These are phyloP conservation scores for Verticillium isaacii DNA, from an alignment of 2,329 filamentous ascomycete species.

Conservation along the genomic window DNA sequence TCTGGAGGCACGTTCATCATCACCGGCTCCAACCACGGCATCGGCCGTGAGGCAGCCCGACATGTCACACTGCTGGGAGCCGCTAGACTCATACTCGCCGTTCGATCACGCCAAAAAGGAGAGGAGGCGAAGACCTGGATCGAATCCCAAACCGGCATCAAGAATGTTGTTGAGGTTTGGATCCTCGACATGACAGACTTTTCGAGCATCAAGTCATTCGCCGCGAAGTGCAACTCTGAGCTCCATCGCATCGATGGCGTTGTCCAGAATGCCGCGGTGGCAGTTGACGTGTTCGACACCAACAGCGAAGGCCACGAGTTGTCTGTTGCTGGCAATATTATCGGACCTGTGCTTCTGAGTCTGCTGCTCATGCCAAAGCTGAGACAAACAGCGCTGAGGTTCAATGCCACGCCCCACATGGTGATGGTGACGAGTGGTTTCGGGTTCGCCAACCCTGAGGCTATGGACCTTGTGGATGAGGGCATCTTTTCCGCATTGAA, in stretches of 20 bases:
- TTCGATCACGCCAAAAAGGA: slow-evolving; percentile 14
- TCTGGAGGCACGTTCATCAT: slow-evolving; percentile 17
- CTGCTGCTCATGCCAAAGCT: slow-evolving; percentile 16
- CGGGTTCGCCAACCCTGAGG: slow-evolving; percentile 15
- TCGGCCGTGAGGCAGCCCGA: slow-evolving; percentile 27
- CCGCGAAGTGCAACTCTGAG: slow-evolving; percentile 17
- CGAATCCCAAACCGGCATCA: not conserved
- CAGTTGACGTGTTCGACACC: not conserved
- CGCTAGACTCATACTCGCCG: slow-evolving; percentile 25
- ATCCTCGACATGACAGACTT: slow-evolving; percentile 30
- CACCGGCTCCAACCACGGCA: slow-evolving; percentile 27
- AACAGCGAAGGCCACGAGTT: not conserved
- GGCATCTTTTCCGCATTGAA: slow-evolving; percentile 24
- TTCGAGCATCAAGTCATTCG: slow-evolving; percentile 31
- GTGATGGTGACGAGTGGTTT: slow-evolving; percentile 13
- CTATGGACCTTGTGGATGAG: not conserved
- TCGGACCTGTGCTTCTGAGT: slow-evolving; percentile 16
- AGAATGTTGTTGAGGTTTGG: slow-evolving; percentile 6
- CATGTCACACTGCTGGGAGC: slow-evolving; percentile 24
- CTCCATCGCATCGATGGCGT: slow-evolving; percentile 29
- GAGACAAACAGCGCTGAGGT: slow-evolving; percentile 16
- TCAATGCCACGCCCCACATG: slow-evolving; percentile 18
- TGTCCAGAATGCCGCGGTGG: slow-evolving; percentile 29
- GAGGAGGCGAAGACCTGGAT: slow-evolving; percentile 3
- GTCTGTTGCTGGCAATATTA: slow-evolving; percentile 29